These are phyloP conservation scores for Ascoidea rubescens DNA, from an alignment of 805 yeast genomes.

Conservation along the genomic window DNA sequence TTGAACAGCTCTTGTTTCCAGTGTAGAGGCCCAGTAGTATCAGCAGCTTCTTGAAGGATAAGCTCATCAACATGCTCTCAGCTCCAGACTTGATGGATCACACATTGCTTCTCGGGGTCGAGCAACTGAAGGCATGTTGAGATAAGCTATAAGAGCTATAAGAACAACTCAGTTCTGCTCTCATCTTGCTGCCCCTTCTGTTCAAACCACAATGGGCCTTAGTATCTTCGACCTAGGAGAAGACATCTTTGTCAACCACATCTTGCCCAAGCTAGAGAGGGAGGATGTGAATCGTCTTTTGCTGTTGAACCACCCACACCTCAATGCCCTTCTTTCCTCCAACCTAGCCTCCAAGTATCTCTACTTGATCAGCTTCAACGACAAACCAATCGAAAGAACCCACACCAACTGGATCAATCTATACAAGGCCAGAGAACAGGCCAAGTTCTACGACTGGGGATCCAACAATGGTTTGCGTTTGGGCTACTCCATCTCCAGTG, in stretches of 20 bases:
- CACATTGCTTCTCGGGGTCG: too few species aligned
- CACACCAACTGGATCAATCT: not conserved
- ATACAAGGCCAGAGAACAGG: not conserved
- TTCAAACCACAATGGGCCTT: too few species aligned
- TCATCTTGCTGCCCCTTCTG: too few species aligned
- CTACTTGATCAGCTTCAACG: not conserved
- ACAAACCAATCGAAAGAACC: not conserved
- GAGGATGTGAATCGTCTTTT: not conserved
- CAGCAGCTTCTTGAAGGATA: too few species aligned
- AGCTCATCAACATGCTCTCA: too few species aligned
- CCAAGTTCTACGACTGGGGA: not conserved
- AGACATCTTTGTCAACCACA: not conserved
- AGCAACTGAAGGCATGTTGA: too few species aligned
- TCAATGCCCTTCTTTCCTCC: not conserved
- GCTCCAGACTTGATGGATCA: too few species aligned
- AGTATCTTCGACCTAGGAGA: not conserved
- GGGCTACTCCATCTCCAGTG: not conserved
- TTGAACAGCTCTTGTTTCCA: too few species aligned
- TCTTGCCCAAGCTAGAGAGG: not conserved
- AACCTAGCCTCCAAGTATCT: not conserved
- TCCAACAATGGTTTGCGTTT: not conserved
- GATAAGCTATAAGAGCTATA: too few species aligned
- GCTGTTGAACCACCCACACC: too few species aligned
- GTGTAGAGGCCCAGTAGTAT: too few species aligned
- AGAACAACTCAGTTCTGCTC: too few species aligned